Evolutionary conservation across 129 eudicot species (phyloP), one percentile per base, ranked within the genome.

Genomic region (Saposhnikovia divaricata): DNA sequence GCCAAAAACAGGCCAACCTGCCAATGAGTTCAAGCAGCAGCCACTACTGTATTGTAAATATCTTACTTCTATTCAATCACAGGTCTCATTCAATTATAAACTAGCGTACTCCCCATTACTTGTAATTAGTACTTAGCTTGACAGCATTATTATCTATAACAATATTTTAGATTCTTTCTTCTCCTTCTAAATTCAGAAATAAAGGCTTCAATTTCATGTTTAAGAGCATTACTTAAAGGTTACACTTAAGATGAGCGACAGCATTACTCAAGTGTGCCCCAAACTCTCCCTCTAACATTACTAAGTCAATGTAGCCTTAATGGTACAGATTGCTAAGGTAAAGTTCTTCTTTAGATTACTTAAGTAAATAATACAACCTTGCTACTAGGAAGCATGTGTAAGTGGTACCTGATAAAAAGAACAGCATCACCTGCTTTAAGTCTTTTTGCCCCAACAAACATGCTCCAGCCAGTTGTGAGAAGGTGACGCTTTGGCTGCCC

Each of bases 401-500:
- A 25, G 23, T 1, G 23, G 38, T 86, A 96, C 99, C 98, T 88
- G 82, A 92, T 96, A 85, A 96, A 96, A 15, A 96, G 90, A 77
- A 96, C 98, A 18, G 99, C 81, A 87, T 96, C 99, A 27, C 99
- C 99, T 27, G 97, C 98, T 90, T 89, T 85, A 76, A 96, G 99
- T 80, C 99, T 82, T 87, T 96, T 96, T 44, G 98, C 93, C 42
- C 99, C 95, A 84, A 96, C 97, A 83, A 96, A 96, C 96, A 96
- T 91, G 82, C 99, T 96, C 99, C 98, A 96, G n/a, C 99, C 99
- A 18, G 99, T 96, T 11, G 99, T 96, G 25, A 96, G 93, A 71
- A 96, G 92, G 76, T 96, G 99, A 80, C 99, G 82, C 82, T 96
- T 96, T 14, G 99, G 99, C 87, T 96, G 99, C 87, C 99, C 99